Percentiles rank a stretch among this genome's conserved stretches.
phyloP scores from a whole-genome alignment of 2,329 filamentous ascomycete species.

The Fusarium devonianum region DNA sequence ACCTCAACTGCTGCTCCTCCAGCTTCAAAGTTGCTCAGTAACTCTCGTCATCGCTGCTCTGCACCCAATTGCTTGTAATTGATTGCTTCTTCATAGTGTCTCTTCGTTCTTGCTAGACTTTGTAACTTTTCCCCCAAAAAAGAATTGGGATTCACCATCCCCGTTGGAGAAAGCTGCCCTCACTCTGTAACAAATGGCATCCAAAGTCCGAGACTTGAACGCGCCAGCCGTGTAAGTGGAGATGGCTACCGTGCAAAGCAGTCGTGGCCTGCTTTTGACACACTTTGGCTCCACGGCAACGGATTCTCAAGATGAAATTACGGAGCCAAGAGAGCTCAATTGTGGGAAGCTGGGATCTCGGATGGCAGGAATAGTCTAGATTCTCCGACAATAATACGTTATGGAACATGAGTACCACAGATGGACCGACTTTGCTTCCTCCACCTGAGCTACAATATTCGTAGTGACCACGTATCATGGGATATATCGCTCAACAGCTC shows the following conservation, averaged over 20 bases:
- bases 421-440: conserved; percentile 25
- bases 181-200: background rate
- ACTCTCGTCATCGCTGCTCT: no score
- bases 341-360: conserved; percentile 12
- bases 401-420: conserved; percentile 13
- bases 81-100: background rate
- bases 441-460: conserved; percentile 14
- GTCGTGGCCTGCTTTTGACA: conserved; percentile 12
- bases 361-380: conserved; percentile 6
- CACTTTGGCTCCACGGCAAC: conserved; percentile 8
- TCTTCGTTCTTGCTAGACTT: no score
- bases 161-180: conserved; percentile 4
- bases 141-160: background rate
- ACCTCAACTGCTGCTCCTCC: no score
- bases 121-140: no score
- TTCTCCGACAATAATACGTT: background rate
- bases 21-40: background rate
- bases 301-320: conserved; percentile 7
- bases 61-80: no score
- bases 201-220: background rate
- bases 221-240: conserved; percentile 11
- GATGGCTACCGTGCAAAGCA: background rate
- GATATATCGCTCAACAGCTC: conserved; percentile 11
- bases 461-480: background rate
- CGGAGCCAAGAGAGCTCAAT: conserved; percentile 11